Evolutionary conservation across 345 rosid species (phyloP), one percentile per base, ranked within the genome.

Genomic region (Populus pruinosa): DNA sequence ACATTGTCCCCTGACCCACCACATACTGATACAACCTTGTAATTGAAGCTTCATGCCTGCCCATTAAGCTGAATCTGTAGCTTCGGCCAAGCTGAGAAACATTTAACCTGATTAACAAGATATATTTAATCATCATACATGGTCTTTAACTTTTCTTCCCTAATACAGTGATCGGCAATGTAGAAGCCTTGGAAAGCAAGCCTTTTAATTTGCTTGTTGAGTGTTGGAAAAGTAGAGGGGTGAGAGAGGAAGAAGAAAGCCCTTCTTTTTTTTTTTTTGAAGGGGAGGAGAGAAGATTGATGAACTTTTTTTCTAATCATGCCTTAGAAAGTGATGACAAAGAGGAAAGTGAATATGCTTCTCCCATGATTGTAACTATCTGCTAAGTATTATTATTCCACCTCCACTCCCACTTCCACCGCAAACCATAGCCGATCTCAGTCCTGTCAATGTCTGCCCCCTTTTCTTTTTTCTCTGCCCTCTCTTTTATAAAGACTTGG

Each of bases 251-350:
- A 70, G 84, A 75, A 69, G 76, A 69, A 61, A 50, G 80, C 70
- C 79, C 80, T 87, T 76, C 31, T 56, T 23, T 75, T 2, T 0
- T 43, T 2, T 10, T 43, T 43, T 33, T 33, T 33, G 36, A 50
- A 76, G 65, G 68, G 77, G 68, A 73, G 74, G 81, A 80, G 76
- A 80, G 94, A 84, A 86, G 88, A 86, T 81, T 77, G 88, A 75
- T 74, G 70, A 85, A 85, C 91, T 33, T 87, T 90, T 90, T 86
- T 76, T 86, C 93, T 84, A 93, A 91, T 90, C 92, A 89, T 93
- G 94, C 93, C 88, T 67, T 89, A 72, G 87, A 90, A 90, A 90
- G 95, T 88, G 88, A 88, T 87, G 91, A 87, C 93, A 93, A 90
- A 87, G 81, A 89, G 88, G 89, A 91, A 90, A 88, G 92, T 87